Conservation (phyloP, 2,329 filamentous ascomycete genomes). For the Chaetomium olivaceum region DNA sequence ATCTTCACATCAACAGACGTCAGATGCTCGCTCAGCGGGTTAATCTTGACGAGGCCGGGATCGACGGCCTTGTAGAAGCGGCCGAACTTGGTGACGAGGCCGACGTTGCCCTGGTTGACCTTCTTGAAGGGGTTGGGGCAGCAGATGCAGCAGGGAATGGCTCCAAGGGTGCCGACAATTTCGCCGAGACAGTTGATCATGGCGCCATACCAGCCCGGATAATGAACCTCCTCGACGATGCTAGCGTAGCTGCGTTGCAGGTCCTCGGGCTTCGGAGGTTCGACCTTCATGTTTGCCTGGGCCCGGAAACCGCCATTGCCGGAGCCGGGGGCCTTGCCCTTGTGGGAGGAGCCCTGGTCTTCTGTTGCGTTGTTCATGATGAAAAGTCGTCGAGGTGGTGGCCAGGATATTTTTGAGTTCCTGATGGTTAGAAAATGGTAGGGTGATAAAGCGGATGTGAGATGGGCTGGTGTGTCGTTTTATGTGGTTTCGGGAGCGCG, state of each 20-base stretch:
- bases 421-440: background rate
- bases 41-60: conserved; percentile 95
- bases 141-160: conserved; percentile 85
- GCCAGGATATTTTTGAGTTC: background rate
- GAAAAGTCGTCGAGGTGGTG: background rate
- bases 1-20: conserved; percentile 98
- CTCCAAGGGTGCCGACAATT: conserved; percentile 75
- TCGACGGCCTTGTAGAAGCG: conserved; percentile 94
- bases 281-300: conserved; percentile 65
- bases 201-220: conserved; percentile 80
- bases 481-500: background rate
- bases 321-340: conserved; percentile 29
- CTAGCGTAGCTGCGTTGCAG: conserved; percentile 79
- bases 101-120: conserved; percentile 90
- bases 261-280: conserved; percentile 79
- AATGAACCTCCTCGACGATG: conserved; percentile 63
- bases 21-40: conserved; percentile 86
- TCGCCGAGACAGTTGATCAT: conserved; percentile 73
- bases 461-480: background rate
- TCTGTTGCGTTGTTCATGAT: conserved; percentile 14
- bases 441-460: background rate
- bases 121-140: conserved; percentile 96
- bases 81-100: conserved; percentile 84
- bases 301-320: conserved; percentile 47
- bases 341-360: conserved; percentile 16